Evolutionary conservation across 805 yeast species (phyloP).

Genomic region (Yarrowia hollandica): DNA sequence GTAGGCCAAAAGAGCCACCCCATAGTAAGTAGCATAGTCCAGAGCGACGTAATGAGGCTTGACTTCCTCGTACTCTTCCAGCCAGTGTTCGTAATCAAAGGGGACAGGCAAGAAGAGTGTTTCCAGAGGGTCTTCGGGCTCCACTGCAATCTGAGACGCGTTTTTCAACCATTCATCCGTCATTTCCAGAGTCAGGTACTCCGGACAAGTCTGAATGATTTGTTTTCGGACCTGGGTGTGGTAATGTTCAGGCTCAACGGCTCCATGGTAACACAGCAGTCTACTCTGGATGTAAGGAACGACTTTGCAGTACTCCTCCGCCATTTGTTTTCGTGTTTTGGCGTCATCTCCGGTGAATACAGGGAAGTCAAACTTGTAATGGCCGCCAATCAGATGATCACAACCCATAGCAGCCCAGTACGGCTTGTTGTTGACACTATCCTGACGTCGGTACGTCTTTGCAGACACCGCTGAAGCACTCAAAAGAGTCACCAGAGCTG

Average conservation of each 20-base stretch:
- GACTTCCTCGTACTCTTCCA: conserved; percentile 20
- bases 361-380: not conserved
- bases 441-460: conserved; percentile 17
- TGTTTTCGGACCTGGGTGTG: conserved; percentile 19
- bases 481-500: not conserved
- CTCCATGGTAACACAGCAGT: conserved; percentile 10
- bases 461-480: not conserved
- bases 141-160: not conserved
- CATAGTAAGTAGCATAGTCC: conserved; percentile 32
- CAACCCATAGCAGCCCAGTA: conserved; percentile 14
- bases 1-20: conserved; percentile 38
- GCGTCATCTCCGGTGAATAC: not conserved
- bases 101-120: not conserved
- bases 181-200: not conserved
- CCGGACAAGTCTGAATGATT: not conserved
- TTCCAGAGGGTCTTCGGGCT: not conserved
- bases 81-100: not conserved
- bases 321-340: not conserved
- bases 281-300: conserved; percentile 3
- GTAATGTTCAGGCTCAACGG: not conserved
- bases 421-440: conserved; percentile 7
- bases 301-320: not conserved
- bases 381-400: conserved; percentile 2
- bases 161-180: not conserved
- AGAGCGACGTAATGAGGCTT: not conserved